Evolutionary conservation across 371 early-diverging fungal genomes (phyloP).

Genomic region (Mortierella sp.): DNA sequence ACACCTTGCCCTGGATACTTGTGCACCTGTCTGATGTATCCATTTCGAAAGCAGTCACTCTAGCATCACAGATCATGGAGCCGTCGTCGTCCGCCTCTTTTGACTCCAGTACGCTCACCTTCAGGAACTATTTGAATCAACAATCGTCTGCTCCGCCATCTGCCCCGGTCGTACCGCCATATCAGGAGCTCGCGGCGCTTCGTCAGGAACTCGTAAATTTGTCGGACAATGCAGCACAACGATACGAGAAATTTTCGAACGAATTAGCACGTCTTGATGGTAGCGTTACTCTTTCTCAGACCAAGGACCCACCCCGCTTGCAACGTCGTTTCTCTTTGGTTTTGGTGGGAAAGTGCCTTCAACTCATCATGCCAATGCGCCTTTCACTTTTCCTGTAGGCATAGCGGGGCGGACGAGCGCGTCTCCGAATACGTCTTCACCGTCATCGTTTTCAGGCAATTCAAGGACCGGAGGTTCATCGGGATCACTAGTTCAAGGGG

Average conservation of each 20-base stretch:
- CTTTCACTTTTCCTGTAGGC: slow-evolving; percentile 2
- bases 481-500: slow-evolving; percentile 7
- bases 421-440: slow-evolving; percentile 37
- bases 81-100: slow-evolving; percentile 23
- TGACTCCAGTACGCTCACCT: slow-evolving; percentile 45
- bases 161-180: slow-evolving; percentile 28
- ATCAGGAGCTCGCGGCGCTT: slow-evolving; percentile 27
- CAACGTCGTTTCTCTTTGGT: no score
- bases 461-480: slow-evolving; percentile 27
- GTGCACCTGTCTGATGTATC: neutral
- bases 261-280: slow-evolving; percentile 36
- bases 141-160: slow-evolving; percentile 24
- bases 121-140: slow-evolving; percentile 33
- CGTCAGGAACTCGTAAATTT: slow-evolving; percentile 43
- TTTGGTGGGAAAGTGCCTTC: no score
- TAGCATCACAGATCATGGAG: slow-evolving; percentile 45
- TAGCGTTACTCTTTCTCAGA: slow-evolving; percentile 9
- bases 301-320: slow-evolving; percentile 44
- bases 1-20: neutral
- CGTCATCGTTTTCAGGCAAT: slow-evolving; percentile 37
- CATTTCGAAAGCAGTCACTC: slow-evolving; percentile 34
- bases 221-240: slow-evolving; percentile 30
- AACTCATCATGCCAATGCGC: slow-evolving; percentile 8
- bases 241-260: slow-evolving; percentile 26
- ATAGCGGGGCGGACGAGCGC: slow-evolving; percentile 20